These are phyloP conservation scores for Geosmithia morbida DNA, from an alignment of 2,329 filamentous ascomycete species.

Conservation along the genomic window DNA sequence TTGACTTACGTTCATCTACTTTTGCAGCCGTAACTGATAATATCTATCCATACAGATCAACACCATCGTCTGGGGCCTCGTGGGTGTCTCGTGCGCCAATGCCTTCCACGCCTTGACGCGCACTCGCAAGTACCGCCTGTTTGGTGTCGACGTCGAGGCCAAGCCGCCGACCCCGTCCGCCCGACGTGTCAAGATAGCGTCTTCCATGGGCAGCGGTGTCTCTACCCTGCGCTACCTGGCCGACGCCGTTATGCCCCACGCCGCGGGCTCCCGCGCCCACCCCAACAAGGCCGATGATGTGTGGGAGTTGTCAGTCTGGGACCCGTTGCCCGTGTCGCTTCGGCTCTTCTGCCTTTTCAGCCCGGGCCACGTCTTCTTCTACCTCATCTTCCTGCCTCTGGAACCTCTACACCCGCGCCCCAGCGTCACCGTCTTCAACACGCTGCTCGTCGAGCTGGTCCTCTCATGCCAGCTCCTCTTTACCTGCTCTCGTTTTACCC, in stretches of 20 bases:
- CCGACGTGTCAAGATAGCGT: conserved; percentile 76
- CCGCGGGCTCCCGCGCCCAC: conserved; percentile 77
- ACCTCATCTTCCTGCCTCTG: conserved; percentile 77
- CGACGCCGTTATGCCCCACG: conserved; percentile 50
- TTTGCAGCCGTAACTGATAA: not conserved
- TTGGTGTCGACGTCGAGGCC: conserved; percentile 71
- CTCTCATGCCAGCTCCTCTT: conserved; percentile 66
- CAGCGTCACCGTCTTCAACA: conserved; percentile 74
- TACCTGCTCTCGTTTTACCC: conserved; percentile 59
- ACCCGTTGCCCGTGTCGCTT: conserved; percentile 73
- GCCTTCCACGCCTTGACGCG: conserved; percentile 69
- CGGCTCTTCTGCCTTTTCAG: conserved; percentile 83
- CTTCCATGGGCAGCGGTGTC: conserved; percentile 53
- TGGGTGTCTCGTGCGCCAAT: conserved; percentile 55
- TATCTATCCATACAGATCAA: conserved; percentile 34
- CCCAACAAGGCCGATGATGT: conserved; percentile 74
- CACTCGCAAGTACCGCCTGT: conserved; percentile 78
- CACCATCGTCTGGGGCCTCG: conserved; percentile 56
- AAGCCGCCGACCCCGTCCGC: conserved; percentile 71
- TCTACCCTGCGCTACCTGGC: conserved; percentile 68
- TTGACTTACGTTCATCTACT: not conserved
- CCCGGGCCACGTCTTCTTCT: conserved; percentile 81
- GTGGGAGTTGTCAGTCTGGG: conserved; percentile 91
- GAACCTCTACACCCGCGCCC: conserved; percentile 61
- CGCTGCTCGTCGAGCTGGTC: conserved; percentile 59